Percentiles rank a stretch among this genome's conserved stretches.
Conservation (phyloP, 371 early-diverging fungal species). For the Coemansia sp. region DNA sequence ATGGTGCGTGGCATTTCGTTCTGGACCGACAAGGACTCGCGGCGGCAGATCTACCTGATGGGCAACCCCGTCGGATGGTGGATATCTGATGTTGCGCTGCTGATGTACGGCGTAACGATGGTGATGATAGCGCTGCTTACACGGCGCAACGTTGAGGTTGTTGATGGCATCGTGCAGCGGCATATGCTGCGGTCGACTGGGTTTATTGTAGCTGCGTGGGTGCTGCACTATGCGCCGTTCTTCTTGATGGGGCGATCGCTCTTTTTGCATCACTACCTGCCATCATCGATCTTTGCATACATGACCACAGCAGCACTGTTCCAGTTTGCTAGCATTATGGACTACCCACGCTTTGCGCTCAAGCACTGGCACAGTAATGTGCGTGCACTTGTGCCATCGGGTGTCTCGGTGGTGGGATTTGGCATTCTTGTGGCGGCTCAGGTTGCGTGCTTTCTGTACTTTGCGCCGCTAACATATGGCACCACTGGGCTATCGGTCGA, state of each 20-base stretch:
- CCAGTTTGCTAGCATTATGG: constrained; percentile 66
- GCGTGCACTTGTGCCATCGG: constrained; percentile 47
- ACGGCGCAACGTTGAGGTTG: constrained; percentile 65
- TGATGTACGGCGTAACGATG: constrained; percentile 13
- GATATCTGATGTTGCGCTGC: constrained; percentile 63
- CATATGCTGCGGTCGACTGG: constrained; percentile 69
- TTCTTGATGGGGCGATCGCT: constrained; percentile 97
- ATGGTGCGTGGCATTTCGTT: constrained; percentile 87
- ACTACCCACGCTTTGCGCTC: constrained; percentile 40
- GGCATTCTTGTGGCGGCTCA: constrained; percentile 57
- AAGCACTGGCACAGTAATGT: constrained; percentile 36
- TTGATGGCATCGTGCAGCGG: constrained; percentile 69
- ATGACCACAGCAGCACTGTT: constrained; percentile 68
- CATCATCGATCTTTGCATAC: constrained; percentile 94
- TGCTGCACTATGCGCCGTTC: constrained; percentile 95
- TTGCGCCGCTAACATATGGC: constrained; percentile 71
- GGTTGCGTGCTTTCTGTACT: constrained; percentile 58
- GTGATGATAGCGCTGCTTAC: constrained; percentile 65
- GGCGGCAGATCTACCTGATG: constrained; percentile 82
- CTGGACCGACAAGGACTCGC: constrained; percentile 89
- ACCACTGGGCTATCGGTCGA: constrained; percentile 58
- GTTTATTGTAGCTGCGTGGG: constrained; percentile 83
- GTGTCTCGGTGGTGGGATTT: constrained; percentile 52
- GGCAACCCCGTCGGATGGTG: constrained; percentile 99
- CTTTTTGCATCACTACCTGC: constrained; percentile 98